phyloP scores from a whole-genome alignment of 257 asterid species.

The Solanum gracilifrons region DNA sequence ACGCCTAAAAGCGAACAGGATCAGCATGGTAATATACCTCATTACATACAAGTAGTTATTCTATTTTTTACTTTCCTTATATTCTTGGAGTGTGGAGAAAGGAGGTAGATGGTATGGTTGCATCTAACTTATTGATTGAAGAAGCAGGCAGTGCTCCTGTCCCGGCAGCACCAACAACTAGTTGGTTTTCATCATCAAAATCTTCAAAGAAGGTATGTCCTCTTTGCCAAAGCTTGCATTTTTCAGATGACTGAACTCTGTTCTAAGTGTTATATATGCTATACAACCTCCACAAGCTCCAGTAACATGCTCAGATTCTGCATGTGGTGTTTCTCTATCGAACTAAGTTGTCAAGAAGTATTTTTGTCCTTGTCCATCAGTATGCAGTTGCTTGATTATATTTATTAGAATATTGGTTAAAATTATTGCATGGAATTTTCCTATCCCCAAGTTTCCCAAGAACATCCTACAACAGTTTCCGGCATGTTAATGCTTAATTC shows the following conservation, averaged over 20 bases:
- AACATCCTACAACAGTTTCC: background rate
- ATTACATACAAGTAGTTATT: background rate
- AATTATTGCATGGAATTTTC: background rate
- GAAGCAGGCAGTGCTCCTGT: slow-evolving; percentile 40
- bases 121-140: slow-evolving; percentile 14
- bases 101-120: background rate
- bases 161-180: slow-evolving; percentile 65
- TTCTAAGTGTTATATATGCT: background rate
- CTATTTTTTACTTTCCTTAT: background rate
- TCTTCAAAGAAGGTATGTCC: slow-evolving; percentile 70
- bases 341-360: background rate
- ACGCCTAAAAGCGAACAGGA: slow-evolving; percentile 35
- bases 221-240: background rate
- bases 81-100: background rate
- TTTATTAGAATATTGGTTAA: background rate
- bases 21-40: slow-evolving; percentile 44
- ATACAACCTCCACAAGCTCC: background rate
- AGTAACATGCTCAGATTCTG: background rate
- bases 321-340: background rate
- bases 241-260: background rate
- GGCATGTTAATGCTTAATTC: background rate
- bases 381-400: background rate
- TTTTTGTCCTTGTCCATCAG: background rate
- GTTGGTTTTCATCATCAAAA: slow-evolving; percentile 85
- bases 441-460: background rate